Evolutionary conservation across 176 grass and related monocot species (phyloP).

Genomic region (Avena sativa): DNA sequence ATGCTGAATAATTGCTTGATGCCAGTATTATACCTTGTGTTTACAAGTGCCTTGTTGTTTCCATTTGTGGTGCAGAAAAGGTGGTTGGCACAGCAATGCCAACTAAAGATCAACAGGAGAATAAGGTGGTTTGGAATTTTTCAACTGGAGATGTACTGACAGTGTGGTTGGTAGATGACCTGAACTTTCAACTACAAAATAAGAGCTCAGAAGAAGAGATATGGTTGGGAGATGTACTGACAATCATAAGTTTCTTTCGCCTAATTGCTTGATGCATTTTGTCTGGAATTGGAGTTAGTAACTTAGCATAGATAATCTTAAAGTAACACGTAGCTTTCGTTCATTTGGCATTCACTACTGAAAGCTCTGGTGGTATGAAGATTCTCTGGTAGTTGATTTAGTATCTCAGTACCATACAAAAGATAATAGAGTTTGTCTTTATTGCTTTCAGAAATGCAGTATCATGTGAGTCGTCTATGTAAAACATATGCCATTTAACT

Average conservation of each 20-base stretch:
- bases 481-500: constrained; percentile 3
- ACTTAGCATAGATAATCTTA: background rate
- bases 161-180: constrained; percentile 61
- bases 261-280: background rate
- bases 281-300: background rate
- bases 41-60: constrained; percentile 28
- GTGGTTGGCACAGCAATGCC: constrained; percentile 75
- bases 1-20: constrained; percentile 23
- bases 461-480: background rate
- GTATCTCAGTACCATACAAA: constrained; percentile 1
- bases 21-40: constrained; percentile 24
- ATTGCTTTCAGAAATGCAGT: background rate
- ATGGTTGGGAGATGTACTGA: background rate
- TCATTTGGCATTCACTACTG: constrained; percentile 22
- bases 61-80: constrained; percentile 67
- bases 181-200: constrained; percentile 71
- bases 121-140: constrained; percentile 69
- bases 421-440: background rate
- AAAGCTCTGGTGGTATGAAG: background rate
- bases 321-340: constrained; percentile 24
- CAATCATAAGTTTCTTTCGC: background rate
- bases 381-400: constrained; percentile 26
- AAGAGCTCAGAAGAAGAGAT: constrained; percentile 72
- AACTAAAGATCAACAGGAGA: constrained; percentile 60
- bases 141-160: constrained; percentile 80